Conservation (phyloP, 2,329 filamentous ascomycete genomes). For the Graphium sp. region DNA sequence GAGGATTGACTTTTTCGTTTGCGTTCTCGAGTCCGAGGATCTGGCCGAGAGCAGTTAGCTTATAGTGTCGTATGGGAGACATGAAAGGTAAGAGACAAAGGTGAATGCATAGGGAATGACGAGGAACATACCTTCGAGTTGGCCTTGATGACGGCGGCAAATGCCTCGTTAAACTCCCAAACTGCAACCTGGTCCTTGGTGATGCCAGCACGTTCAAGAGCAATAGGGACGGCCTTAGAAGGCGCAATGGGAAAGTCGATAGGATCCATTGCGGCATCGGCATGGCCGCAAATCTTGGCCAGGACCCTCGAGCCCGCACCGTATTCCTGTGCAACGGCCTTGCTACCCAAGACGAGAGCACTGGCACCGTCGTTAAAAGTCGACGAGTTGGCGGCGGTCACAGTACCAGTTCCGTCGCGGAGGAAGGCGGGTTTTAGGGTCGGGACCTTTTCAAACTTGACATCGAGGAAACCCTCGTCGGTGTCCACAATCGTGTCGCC, state of each 20-base stretch:
- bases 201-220: conserved; percentile 75
- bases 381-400: conserved; percentile 89
- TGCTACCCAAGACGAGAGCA: conserved; percentile 71
- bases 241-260: conserved; percentile 93
- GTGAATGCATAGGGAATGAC: too few species aligned
- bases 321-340: conserved; percentile 64
- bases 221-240: conserved; percentile 79
- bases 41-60: too few species aligned
- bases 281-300: conserved; percentile 71
- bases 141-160: conserved; percentile 86
- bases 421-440: conserved; percentile 85
- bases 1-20: conserved; percentile 66
- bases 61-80: too few species aligned
- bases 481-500: conserved; percentile 63
- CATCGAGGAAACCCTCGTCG: conserved; percentile 78
- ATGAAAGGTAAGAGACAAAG: too few species aligned
- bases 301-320: conserved; percentile 64
- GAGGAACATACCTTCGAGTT: conserved; percentile 55
- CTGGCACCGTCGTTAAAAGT: conserved; percentile 91
- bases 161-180: conserved; percentile 99
- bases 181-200: conserved; percentile 80
- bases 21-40: conserved; percentile 67
- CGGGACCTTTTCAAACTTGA: conserved; percentile 74
- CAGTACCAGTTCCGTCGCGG: conserved; percentile 68
- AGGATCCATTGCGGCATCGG: conserved; percentile 78